Percentiles rank a stretch among this genome's conserved stretches.
phyloP scores from a whole-genome alignment of 2,329 filamentous ascomycete species.

The Aquanectria penicillioides region DNA sequence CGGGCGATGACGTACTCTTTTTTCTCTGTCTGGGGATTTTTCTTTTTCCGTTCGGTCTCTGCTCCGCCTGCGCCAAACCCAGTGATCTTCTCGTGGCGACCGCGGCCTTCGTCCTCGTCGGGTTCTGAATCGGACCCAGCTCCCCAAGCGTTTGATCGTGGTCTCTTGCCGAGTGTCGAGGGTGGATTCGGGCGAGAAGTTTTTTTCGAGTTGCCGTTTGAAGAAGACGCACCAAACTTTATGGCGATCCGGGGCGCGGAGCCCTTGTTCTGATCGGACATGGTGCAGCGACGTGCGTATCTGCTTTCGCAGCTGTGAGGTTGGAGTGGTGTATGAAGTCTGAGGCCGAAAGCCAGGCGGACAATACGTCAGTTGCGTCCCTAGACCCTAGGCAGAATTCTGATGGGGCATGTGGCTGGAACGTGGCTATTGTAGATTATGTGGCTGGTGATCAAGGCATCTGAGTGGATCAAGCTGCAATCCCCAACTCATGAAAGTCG shows the following conservation, averaged over 20 bases:
- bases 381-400: slow-evolving; percentile 4
- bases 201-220: slow-evolving; percentile 43
- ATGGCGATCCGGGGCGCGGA: slow-evolving; percentile 57
- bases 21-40: slow-evolving; percentile 37
- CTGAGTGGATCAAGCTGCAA: neutral
- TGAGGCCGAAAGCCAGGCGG: neutral
- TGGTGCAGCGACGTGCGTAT: slow-evolving; percentile 17
- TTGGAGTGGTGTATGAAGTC: neutral
- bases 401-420: neutral
- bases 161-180: slow-evolving; percentile 60
- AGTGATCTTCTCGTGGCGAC: slow-evolving; percentile 58
- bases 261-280: slow-evolving; percentile 43
- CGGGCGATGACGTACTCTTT: slow-evolving; percentile 65
- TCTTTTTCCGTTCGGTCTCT: slow-evolving; percentile 52
- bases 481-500: too few relatives aligned
- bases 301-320: neutral
- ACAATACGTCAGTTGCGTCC: slow-evolving; percentile 4
- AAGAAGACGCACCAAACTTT: slow-evolving; percentile 52
- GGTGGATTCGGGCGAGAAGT: slow-evolving; percentile 48
- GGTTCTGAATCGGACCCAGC: slow-evolving; percentile 56
- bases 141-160: slow-evolving; percentile 54
- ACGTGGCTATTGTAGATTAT: neutral
- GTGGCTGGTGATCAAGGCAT: neutral
- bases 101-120: slow-evolving; percentile 45
- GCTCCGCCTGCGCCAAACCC: slow-evolving; percentile 59